Percentiles rank a stretch among this genome's conserved stretches.
phyloP scores from a whole-genome alignment of 208 protist species.

The Naegleria gruberi region DNA sequence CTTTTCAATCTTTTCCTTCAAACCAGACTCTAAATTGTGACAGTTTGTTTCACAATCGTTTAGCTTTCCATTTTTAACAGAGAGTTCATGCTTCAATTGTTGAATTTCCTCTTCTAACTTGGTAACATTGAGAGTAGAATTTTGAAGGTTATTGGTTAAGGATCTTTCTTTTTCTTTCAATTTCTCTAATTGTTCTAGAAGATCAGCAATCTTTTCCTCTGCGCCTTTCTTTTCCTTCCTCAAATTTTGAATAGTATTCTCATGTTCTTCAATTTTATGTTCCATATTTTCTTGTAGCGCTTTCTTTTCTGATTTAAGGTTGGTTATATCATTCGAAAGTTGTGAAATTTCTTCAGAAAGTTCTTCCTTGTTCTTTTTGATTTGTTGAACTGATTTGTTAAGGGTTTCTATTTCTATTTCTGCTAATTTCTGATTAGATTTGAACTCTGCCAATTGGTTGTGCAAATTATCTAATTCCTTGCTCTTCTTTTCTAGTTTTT shows the following conservation, averaged over 20 bases:
- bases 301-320: too few relatives aligned
- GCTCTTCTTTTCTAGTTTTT: too few relatives aligned
- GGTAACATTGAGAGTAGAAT: neutral
- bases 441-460: too few relatives aligned
- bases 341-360: too few relatives aligned
- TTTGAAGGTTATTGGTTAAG: too few relatives aligned
- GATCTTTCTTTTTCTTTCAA: neutral
- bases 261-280: neutral
- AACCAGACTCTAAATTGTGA: neutral
- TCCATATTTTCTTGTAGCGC: too few relatives aligned
- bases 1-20: neutral
- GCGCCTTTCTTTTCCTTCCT: neutral
- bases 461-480: too few relatives aligned
- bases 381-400: too few relatives aligned
- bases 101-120: neutral
- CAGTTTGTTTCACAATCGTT: neutral
- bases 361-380: too few relatives aligned
- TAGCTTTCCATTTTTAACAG: neutral
- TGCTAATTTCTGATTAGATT: too few relatives aligned
- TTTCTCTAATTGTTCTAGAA: neutral
- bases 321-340: too few relatives aligned
- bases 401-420: too few relatives aligned
- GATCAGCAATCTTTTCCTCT: neutral
- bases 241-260: neutral
- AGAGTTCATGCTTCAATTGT: neutral